A percentile compares a stretch with the other conserved stretches of the same genome.
Conservation (phyloP, 2,329 filamentous ascomycete genomes). For the Aspergillus sp. region DNA sequence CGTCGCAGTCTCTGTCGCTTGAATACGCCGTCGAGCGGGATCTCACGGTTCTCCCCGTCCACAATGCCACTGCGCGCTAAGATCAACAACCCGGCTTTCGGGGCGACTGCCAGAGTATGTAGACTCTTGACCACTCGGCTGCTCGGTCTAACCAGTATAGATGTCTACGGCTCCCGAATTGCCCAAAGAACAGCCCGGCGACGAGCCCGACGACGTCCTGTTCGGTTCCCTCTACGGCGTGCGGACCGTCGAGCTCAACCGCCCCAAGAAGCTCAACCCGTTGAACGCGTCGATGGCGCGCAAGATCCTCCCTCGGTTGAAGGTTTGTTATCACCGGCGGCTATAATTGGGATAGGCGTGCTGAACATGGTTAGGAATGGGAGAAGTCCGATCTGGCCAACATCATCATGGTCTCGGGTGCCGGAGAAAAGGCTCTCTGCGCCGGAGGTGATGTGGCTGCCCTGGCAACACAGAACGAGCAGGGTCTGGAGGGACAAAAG, state of each 20-base stretch:
- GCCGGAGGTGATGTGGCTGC: constrained; percentile 83
- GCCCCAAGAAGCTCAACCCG: constrained; percentile 83
- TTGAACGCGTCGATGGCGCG: constrained; percentile 89
- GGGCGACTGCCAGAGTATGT: constrained; percentile 45
- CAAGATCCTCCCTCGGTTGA: constrained; percentile 81
- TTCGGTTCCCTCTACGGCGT: constrained; percentile 85
- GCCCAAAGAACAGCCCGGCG: constrained; percentile 51
- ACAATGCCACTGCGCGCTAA: constrained; percentile 76
- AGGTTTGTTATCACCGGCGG: constrained; percentile 31
- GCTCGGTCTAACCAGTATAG: constrained; percentile 17
- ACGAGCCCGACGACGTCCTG: constrained; percentile 82
- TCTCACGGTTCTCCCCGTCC: constrained; percentile 34
- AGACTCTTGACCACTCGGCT: background rate
- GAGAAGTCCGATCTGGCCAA: constrained; percentile 90
- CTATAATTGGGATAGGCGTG: constrained; percentile 1
- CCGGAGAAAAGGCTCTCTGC: constrained; percentile 76
- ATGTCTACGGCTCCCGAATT: constrained; percentile 33
- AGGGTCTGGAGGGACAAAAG: constrained; percentile 60
- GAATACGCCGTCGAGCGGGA: constrained; percentile 37
- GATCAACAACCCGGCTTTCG: constrained; percentile 52
- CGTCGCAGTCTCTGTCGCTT: constrained; percentile 30
- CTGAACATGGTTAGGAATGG: constrained; percentile 56
- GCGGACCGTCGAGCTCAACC: constrained; percentile 86
- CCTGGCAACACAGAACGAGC: constrained; percentile 63
- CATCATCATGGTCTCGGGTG: constrained; percentile 83